Conservation (phyloP, 2,329 filamentous ascomycete genomes). For the Hirsutella rhossiliensis region DNA sequence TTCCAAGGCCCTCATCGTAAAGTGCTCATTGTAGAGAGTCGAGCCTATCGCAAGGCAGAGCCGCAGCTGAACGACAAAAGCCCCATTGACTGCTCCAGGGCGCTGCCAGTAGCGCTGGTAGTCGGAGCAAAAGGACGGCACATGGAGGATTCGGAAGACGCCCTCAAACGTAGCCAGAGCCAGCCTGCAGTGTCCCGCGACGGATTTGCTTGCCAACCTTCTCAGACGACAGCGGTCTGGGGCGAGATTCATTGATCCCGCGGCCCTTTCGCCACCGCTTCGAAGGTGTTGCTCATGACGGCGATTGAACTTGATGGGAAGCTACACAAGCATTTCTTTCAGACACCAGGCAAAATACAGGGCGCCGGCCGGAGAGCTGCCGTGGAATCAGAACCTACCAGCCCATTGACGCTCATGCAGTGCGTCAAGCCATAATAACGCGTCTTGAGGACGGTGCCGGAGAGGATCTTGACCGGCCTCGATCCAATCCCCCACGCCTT, state of each 20-base stretch:
- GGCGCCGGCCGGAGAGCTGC: too few relatives aligned
- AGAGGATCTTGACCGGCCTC: conserved; percentile 9
- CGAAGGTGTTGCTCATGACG: too few relatives aligned
- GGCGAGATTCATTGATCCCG: conserved; percentile 27
- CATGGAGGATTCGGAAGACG: conserved; percentile 43
- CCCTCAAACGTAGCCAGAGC: conserved; percentile 44
- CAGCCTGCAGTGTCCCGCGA: conserved; percentile 30
- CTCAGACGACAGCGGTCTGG: conserved; percentile 19
- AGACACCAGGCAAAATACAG: too few relatives aligned
- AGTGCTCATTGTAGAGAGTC: conserved; percentile 31
- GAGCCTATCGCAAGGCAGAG: conserved; percentile 40
- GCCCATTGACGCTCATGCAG: conserved; percentile 32
- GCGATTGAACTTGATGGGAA: conserved; percentile 15
- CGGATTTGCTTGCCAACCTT: conserved; percentile 28
- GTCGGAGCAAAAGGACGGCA: conserved; percentile 42
- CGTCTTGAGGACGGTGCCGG: conserved; percentile 28
- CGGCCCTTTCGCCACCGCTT: too few relatives aligned
- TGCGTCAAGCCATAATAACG: conserved; percentile 36
- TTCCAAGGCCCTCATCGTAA: conserved; percentile 28
- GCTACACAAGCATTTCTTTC: too few relatives aligned
- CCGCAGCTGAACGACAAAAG: conserved; percentile 40
- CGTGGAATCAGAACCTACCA: conserved; percentile 21
- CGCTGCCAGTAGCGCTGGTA: conserved; percentile 39
- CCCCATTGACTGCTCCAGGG: conserved; percentile 22
- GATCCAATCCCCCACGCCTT: too few relatives aligned